Percentiles rank a stretch among this genome's conserved stretches.
phyloP scores from a whole-genome alignment of 306 rosid genomes.

The Purshia tridentata region DNA sequence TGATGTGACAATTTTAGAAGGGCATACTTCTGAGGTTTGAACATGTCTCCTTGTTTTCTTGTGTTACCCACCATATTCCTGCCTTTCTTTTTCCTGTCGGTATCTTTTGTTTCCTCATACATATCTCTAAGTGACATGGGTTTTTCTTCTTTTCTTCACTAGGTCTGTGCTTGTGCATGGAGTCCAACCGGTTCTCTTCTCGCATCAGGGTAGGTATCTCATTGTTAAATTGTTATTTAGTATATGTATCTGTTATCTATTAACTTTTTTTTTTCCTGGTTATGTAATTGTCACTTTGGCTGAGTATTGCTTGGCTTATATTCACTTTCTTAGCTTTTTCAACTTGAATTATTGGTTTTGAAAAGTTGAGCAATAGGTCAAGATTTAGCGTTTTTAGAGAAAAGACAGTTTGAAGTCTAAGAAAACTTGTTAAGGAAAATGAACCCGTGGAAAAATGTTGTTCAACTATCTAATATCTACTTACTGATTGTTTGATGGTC shows the following conservation, averaged over 20 bases:
- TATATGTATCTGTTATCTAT: neutral
- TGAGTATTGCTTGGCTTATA: neutral
- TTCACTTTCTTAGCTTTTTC: neutral
- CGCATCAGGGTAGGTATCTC: slow-evolving; percentile 80
- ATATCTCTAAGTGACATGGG: slow-evolving; percentile 18
- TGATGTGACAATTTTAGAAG: slow-evolving; percentile 86
- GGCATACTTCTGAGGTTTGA: slow-evolving; percentile 89
- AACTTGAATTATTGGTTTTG: too few relatives aligned
- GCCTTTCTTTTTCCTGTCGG: neutral
- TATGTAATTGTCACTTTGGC: neutral
- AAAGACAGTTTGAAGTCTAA: neutral
- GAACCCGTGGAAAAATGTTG: neutral
- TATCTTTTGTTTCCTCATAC: slow-evolving; percentile 19
- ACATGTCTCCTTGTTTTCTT: slow-evolving; percentile 28
- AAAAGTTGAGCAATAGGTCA: too few relatives aligned
- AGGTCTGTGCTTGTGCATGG: slow-evolving; percentile 99
- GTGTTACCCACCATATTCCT: slow-evolving; percentile 1
- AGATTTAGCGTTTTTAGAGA: neutral
- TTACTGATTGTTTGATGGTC: neutral
- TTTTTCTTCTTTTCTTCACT: slow-evolving; percentile 34
- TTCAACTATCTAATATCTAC: neutral
- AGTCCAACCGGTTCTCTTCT: slow-evolving; percentile 91
- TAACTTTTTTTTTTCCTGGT: neutral
- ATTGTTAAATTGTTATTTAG: neutral
- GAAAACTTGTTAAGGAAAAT: too few relatives aligned